Base-by-base conservation (phyloP, 1,284 basidiomycete genomes). In the Anthracocystis panici-leucophaei region DNA sequence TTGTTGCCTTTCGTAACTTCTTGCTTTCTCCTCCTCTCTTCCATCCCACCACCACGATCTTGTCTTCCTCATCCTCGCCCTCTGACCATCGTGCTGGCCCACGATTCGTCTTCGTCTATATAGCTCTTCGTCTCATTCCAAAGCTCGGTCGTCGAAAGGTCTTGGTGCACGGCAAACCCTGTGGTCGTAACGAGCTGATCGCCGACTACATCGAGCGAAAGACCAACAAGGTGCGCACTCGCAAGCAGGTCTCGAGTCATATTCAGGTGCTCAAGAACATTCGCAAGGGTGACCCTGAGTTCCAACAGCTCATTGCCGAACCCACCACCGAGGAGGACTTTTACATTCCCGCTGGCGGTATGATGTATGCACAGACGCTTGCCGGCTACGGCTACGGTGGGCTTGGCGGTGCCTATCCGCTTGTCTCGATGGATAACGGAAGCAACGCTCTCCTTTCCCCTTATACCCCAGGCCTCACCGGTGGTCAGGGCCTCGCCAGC, bases 151-250 rank as follows among this genome's bases (percentile, higher is more conserved):
- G 87, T n/a, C 85, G 85, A 59, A 88, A 88, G 75, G 83, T 88
- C 58, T 78, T 87, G 50, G 86, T 88, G 52, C 82, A 87, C 61
- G 86, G 86, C 45, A 88, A 88, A 74, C 84, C 87, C 1, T 87
- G 87, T 52, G 88, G 88, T 0, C 85, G 88, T n/a, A 88, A 88
- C 78, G 88, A 88, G 77, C 85, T 88, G 48, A 88, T 88, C 71
- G 87, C 86, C 27, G 85, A 87, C 65, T 88, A 88, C 67, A 87
- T 88, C 53, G 81, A 86, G 23, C 84, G 87, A 41, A 85, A 86
- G 61, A 88, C 87, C 5, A 85, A 81, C 66, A 82, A 84, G 70
- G 63, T 66, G 38, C 78, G 84, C 35, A 81, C 80, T 29, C 76
- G 84, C 35, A 85, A 85, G 69, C 84, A 85, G 63, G 84, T 85